Percentiles rank a stretch among this genome's conserved stretches.
phyloP scores from a whole-genome alignment of 1,139 yeast genomes.

The Blastobotrys indianensis region DNA sequence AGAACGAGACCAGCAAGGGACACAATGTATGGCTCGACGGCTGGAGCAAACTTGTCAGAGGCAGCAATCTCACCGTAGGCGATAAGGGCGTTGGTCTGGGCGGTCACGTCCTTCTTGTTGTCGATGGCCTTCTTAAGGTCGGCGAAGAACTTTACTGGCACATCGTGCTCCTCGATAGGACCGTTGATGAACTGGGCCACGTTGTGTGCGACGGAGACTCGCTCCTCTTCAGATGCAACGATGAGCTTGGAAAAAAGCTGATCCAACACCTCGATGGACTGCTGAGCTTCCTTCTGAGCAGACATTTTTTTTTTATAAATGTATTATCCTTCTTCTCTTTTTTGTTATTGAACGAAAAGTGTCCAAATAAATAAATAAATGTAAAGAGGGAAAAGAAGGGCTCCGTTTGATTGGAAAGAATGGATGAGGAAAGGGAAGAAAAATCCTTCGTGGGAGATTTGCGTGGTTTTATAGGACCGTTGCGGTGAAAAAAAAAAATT shows the following conservation, averaged over 20 bases:
- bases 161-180: constrained; percentile 96
- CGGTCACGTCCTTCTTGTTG: constrained; percentile 66
- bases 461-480: too few relatives aligned
- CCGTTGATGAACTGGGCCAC: constrained; percentile 94
- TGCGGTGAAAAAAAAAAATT: too few relatives aligned
- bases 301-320: constrained; percentile 11
- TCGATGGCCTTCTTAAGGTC: constrained; percentile 70
- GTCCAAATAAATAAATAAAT: too few relatives aligned
- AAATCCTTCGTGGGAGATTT: too few relatives aligned
- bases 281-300: constrained; percentile 14
- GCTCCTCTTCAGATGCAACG: constrained; percentile 75
- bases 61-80: constrained; percentile 85
- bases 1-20: constrained; percentile 64
- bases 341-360: not conserved
- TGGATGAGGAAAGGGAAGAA: too few relatives aligned
- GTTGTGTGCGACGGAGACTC: constrained; percentile 82
- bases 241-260: constrained; percentile 90
- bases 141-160: constrained; percentile 81
- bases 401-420: too few relatives aligned
- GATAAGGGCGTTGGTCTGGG: constrained; percentile 70
- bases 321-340: not conserved
- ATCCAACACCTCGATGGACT: constrained; percentile 60
- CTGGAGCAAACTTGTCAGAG: constrained; percentile 71
- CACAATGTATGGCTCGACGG: constrained; percentile 93
- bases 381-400: too few relatives aligned